Evolutionary conservation across 805 yeast species (phyloP).

Genomic region (Metschnikowia arizonensis): DNA sequence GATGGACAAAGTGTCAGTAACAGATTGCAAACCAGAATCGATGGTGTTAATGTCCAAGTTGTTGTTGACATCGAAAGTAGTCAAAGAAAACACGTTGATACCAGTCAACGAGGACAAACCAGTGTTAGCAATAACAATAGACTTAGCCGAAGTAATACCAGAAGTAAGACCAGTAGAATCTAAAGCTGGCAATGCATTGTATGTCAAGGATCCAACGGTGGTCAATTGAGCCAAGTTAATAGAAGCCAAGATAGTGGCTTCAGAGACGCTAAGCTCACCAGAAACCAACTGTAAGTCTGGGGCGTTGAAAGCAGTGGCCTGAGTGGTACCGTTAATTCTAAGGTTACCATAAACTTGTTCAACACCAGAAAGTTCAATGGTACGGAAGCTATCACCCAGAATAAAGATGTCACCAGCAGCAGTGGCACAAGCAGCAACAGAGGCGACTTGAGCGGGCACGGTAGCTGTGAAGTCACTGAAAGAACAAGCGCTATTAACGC

Average conservation of each 20-base stretch:
- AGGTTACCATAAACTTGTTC: slow-evolving; percentile 75
- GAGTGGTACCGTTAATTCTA: slow-evolving; percentile 58
- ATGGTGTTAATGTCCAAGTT: slow-evolving; percentile 71
- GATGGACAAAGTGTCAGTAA: slow-evolving; percentile 70
- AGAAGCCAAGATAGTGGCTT: slow-evolving; percentile 61
- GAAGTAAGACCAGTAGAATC: slow-evolving; percentile 57
- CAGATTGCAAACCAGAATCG: slow-evolving; percentile 68
- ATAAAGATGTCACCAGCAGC: slow-evolving; percentile 76
- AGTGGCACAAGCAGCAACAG: slow-evolving; percentile 67
- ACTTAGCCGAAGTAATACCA: slow-evolving; percentile 70
- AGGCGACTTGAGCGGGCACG: slow-evolving; percentile 73
- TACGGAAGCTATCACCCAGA: slow-evolving; percentile 53
- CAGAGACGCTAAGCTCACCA: slow-evolving; percentile 59
- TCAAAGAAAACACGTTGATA: slow-evolving; percentile 46
- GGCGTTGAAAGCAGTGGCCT: slow-evolving; percentile 65
- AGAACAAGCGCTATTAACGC: slow-evolving; percentile 62
- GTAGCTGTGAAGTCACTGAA: slow-evolving; percentile 67
- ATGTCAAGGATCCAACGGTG: slow-evolving; percentile 75
- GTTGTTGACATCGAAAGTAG: slow-evolving; percentile 80
- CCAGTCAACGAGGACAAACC: slow-evolving; percentile 65
- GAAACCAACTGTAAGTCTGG: slow-evolving; percentile 72
- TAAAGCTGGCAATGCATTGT: slow-evolving; percentile 85
- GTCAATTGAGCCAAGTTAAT: slow-evolving; percentile 74
- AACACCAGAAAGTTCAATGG: slow-evolving; percentile 70
- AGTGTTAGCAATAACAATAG: slow-evolving; percentile 70